Conservation (phyloP, 768 basidiomycete genomes). For the Leccinum variicolor region DNA sequence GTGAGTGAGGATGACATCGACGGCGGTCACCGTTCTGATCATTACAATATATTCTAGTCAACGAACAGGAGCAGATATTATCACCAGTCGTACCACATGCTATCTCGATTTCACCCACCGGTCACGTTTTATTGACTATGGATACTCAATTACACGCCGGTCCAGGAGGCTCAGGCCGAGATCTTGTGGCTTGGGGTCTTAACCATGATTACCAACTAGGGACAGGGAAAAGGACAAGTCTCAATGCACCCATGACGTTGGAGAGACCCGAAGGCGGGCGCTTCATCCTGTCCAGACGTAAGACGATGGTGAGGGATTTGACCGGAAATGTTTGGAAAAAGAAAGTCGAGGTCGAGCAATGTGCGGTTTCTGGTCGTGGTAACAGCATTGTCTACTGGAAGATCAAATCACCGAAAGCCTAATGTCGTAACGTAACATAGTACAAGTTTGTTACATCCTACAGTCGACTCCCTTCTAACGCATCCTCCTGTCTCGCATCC, state of each 20-base stretch:
- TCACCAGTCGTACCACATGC: constrained; percentile 60
- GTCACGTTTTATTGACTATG: constrained; percentile 73
- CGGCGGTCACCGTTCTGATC: constrained; percentile 2
- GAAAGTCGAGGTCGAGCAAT: constrained; percentile 62
- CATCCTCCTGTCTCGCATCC: no score
- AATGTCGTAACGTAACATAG: not conserved
- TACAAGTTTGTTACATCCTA: not conserved
- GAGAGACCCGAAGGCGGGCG: constrained; percentile 50
- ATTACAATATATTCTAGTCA: constrained; percentile 42
- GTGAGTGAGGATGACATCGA: constrained; percentile 41
- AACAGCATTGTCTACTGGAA: constrained; percentile 73
- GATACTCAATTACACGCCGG: constrained; percentile 53
- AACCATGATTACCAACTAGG: constrained; percentile 76
- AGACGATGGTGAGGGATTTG: constrained; percentile 56
- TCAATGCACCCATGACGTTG: constrained; percentile 51
- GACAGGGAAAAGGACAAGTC: constrained; percentile 63
- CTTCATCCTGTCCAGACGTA: constrained; percentile 53
- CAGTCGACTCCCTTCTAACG: no score
- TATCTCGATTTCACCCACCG: constrained; percentile 67
- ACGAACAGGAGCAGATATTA: constrained; percentile 56
- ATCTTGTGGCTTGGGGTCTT: constrained; percentile 70
- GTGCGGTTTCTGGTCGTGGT: constrained; percentile 57
- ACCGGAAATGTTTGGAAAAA: constrained; percentile 58
- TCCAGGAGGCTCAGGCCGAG: constrained; percentile 52
- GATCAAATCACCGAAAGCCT: constrained; percentile 26